Evolutionary conservation across 805 yeast genomes (phyloP).

Genomic region (Metschnikowia vanudenii): DNA sequence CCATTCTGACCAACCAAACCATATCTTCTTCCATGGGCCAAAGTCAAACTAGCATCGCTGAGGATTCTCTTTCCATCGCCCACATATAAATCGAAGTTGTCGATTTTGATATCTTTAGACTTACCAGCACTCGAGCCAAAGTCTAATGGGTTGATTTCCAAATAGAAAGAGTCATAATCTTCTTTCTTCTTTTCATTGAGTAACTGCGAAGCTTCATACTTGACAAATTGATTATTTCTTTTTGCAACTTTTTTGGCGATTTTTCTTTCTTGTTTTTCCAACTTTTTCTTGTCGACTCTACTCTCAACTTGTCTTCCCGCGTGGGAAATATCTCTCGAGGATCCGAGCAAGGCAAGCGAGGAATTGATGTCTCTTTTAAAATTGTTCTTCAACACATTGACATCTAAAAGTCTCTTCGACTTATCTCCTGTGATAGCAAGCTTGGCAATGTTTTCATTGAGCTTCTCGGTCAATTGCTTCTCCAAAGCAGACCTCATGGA

Average conservation of each 20-base stretch:
- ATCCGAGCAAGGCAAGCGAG: slow-evolving; percentile 73
- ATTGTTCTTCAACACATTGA: slow-evolving; percentile 62
- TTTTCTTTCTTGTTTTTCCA: slow-evolving; percentile 95
- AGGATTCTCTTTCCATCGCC: slow-evolving; percentile 94
- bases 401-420: slow-evolving; percentile 79
- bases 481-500: slow-evolving; percentile 46
- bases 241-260: slow-evolving; percentile 97
- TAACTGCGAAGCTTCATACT: slow-evolving; percentile 92
- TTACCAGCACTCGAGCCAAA: slow-evolving; percentile 83
- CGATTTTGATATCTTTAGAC: slow-evolving; percentile 94
- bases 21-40: slow-evolving; percentile 90
- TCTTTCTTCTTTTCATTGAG: slow-evolving; percentile 61
- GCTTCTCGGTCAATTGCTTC: slow-evolving; percentile 51
- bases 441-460: slow-evolving; percentile 67
- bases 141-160: slow-evolving; percentile 93
- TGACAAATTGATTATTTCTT: slow-evolving; percentile 75
- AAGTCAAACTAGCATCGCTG: slow-evolving; percentile 80
- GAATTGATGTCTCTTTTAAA: slow-evolving; percentile 71
- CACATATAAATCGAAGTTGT: slow-evolving; percentile 88
- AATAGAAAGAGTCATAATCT: slow-evolving; percentile 92
- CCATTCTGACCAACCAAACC: slow-evolving; percentile 99
- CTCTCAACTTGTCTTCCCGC: slow-evolving; percentile 90
- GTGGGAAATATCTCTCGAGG: slow-evolving; percentile 82
- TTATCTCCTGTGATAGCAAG: slow-evolving; percentile 81
- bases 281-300: slow-evolving; percentile 92